phyloP scores from a whole-genome alignment of 2,329 filamentous ascomycete species.

The Sclerotinia glacialis region DNA sequence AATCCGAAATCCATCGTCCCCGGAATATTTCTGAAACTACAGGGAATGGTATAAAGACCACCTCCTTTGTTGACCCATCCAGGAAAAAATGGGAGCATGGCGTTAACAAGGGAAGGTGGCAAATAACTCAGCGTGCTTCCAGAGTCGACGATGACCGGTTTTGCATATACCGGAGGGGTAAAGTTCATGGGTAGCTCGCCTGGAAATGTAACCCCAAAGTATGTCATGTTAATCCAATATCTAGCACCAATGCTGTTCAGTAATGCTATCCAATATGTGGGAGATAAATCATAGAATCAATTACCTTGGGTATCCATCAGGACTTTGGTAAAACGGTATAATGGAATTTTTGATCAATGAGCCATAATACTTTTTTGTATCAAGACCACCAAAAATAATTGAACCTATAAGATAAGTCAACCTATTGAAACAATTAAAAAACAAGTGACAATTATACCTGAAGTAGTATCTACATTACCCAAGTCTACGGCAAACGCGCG shows the following conservation, averaged over 20 bases:
- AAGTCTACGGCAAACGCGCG: conserved; percentile 30
- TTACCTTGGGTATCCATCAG: conserved; percentile 25
- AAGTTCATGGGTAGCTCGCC: conserved; percentile 2
- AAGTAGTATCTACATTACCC: conserved; percentile 24
- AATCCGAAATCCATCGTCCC: conserved; percentile 30
- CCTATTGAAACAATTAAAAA: not conserved
- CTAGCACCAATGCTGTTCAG: conserved; percentile 15
- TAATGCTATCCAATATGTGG: not conserved
- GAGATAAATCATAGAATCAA: not conserved
- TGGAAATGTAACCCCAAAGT: conserved; percentile 27
- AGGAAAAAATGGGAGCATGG: conserved; percentile 26
- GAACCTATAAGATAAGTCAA: conserved; percentile 23
- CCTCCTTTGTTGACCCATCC: conserved; percentile 22
- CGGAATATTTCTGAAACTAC: conserved; percentile 1
- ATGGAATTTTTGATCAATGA: conserved; percentile 27
- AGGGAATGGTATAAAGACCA: conserved; percentile 26
- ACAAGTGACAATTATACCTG: conserved; percentile 15
- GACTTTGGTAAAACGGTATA: conserved; percentile 23
- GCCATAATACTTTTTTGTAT: conserved; percentile 30
- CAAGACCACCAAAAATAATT: conserved; percentile 31
- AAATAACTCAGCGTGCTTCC: conserved; percentile 26
- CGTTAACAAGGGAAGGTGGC: conserved; percentile 23
- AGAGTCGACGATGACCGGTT: conserved; percentile 27
- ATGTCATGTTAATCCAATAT: conserved; percentile 32
- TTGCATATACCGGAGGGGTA: conserved; percentile 1